phyloP scores from a whole-genome alignment of 768 basidiomycete species.

The Neoboletus brunneissimus region DNA sequence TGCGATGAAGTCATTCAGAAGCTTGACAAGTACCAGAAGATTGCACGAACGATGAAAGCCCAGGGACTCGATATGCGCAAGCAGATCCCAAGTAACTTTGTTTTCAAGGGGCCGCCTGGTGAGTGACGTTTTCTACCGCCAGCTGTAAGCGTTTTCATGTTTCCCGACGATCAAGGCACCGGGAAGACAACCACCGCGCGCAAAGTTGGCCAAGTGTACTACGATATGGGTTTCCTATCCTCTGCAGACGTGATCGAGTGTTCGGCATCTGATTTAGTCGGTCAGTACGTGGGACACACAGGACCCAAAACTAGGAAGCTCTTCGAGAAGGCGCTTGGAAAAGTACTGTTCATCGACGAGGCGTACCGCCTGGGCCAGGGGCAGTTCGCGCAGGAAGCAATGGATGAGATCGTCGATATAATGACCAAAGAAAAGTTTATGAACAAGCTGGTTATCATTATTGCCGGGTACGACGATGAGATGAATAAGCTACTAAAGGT shows the following conservation, averaged over 20 bases:
- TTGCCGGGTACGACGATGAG: constrained; percentile 68
- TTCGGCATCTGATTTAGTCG: constrained; percentile 68
- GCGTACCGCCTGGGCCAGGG: constrained; percentile 64
- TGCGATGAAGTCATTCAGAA: constrained; percentile 51
- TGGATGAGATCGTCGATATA: constrained; percentile 65
- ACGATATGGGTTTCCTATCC: constrained; percentile 57
- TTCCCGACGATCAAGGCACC: constrained; percentile 41
- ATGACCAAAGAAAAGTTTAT: constrained; percentile 58
- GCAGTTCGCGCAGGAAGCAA: constrained; percentile 65
- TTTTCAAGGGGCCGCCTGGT: constrained; percentile 76
- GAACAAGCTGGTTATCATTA: constrained; percentile 60
- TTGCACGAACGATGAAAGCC: constrained; percentile 42
- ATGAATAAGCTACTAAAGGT: constrained; percentile 58
- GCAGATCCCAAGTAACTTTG: constrained; percentile 59
- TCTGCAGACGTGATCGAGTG: constrained; percentile 59
- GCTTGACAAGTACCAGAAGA: constrained; percentile 50
- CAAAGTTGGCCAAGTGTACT: constrained; percentile 62
- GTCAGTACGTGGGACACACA: constrained; percentile 68
- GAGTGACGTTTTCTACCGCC: constrained; percentile 4
- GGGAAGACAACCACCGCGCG: constrained; percentile 63
- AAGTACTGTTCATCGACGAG: constrained; percentile 70
- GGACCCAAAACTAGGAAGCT: constrained; percentile 61
- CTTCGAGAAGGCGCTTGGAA: constrained; percentile 64
- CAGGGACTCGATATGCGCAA: constrained; percentile 43
- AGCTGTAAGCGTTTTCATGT: neutral